Base-by-base conservation (phyloP, 345 rosid genomes). In the Litchi chinensis region DNA sequence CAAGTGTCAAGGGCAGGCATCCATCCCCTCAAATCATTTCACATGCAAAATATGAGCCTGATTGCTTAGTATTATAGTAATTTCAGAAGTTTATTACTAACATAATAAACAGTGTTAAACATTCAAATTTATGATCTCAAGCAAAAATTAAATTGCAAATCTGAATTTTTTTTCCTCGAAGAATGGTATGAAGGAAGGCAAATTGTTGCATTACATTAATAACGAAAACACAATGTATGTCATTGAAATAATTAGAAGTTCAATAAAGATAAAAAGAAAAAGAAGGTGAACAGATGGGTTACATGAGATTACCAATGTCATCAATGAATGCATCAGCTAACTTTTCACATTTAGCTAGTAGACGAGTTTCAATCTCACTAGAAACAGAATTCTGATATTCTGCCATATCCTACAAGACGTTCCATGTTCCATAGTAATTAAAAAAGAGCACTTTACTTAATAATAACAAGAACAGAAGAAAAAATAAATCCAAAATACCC, bases 291-390 rank as follows among this genome's bases (percentile, higher is more conserved):
- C 15, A 60, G 54, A 18, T 15, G 28, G 43, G 68, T 6, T 39
- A 16, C 40, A 54, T 21, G 57, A 13, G 24, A 70, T 72, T 91
- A 96, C 99, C 99, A 72, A 90, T 83, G 80, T 93, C 98, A 86
- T 94, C 98, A 84, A 89, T 83, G 83, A 96, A 89, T 48, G 97
- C 93, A 82, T 96, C 95, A 48, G 93, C 90, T 79, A 96, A 83
- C 81, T 87, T 94, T 84, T 94, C 95, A 85, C 98, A 93, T 82
- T 96, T 96, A 70, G 86, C 90, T 80, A 90, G 91, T 86, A 96
- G 68, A 68, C 93, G 90, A 75, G 90, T 81, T 77, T 96, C 98
- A 68, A 96, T 91, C 92, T 96, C 99, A 32, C 84, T 85, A 64
- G 91, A 88, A 84, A 94, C 91, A 75, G 91, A 87, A 85, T 90